phyloP scores from a whole-genome alignment of 257 asterid genomes.

The Thymus quinquecostatus region DNA sequence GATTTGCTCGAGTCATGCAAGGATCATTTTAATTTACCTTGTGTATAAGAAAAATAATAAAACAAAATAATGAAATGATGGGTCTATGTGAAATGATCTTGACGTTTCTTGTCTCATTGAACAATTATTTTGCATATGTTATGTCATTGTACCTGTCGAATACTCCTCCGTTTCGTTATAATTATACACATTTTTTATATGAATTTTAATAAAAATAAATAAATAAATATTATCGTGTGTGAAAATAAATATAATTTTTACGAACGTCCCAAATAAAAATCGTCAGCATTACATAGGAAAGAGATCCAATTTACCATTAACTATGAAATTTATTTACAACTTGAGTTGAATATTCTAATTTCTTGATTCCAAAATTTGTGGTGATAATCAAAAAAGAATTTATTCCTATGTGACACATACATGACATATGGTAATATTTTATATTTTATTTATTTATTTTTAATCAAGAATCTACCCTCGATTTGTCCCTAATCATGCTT shows the following conservation, averaged over 20 bases:
- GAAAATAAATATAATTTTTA: no score
- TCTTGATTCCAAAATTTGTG: slow-evolving; percentile 14
- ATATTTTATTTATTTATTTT: background rate
- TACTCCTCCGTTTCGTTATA: no score
- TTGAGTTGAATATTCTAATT: slow-evolving; percentile 33
- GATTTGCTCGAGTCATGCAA: no score
- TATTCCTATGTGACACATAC: slow-evolving; percentile 18
- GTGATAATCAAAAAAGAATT: slow-evolving; percentile 27
- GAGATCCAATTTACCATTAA: no score
- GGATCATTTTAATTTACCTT: no score
- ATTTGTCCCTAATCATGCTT: background rate
- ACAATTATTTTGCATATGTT: background rate
- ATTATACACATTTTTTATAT: no score
- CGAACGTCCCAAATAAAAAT: no score
- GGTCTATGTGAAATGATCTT: background rate
- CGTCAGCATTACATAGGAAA: no score
- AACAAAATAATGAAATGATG: background rate
- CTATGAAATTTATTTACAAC: no score
- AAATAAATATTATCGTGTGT: no score
- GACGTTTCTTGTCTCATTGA: background rate
- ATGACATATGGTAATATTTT: background rate
- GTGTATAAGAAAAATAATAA: background rate
- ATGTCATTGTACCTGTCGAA: background rate
- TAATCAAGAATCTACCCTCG: background rate
- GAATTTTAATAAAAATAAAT: no score